Evolutionary conservation across 225 moss, liverwort and hornwort genomes (phyloP).

Genomic region (Bryoerythrophyllum caledonicum): DNA sequence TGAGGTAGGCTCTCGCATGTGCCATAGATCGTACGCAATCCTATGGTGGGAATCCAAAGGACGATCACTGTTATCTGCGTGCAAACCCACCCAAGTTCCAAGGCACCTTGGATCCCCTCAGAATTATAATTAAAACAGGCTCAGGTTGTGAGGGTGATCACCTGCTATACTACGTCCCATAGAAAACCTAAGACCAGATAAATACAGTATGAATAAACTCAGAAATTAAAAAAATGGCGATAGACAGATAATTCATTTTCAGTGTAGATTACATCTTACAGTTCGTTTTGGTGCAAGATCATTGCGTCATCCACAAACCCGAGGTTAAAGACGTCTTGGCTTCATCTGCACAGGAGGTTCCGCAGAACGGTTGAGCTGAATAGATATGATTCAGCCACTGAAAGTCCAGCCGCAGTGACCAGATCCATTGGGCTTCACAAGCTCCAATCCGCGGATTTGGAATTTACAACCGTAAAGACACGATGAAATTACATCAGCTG

Average conservation of each 20-base stretch:
- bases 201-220: not conserved
- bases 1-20: slow-evolving; percentile 15
- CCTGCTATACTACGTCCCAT: not conserved
- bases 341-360: not conserved
- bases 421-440: too few relatives aligned
- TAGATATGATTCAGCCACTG: too few relatives aligned
- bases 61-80: not conserved
- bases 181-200: not conserved
- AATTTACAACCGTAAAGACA: too few relatives aligned
- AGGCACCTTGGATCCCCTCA: slow-evolving; percentile 18
- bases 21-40: slow-evolving; percentile 18
- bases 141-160: not conserved
- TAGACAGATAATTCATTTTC: not conserved
- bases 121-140: not conserved
- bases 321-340: not conserved
- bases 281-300: not conserved
- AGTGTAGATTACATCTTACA: not conserved
- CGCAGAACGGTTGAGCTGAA: not conserved
- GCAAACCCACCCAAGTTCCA: slow-evolving; percentile 10
- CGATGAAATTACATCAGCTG: too few relatives aligned
- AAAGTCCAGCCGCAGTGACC: too few relatives aligned
- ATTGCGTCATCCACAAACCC: not conserved
- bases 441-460: too few relatives aligned
- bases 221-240: not conserved
- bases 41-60: slow-evolving; percentile 17